Conservation (phyloP, 352 stramenopile species). For the Plasmopara halstedii region DNA sequence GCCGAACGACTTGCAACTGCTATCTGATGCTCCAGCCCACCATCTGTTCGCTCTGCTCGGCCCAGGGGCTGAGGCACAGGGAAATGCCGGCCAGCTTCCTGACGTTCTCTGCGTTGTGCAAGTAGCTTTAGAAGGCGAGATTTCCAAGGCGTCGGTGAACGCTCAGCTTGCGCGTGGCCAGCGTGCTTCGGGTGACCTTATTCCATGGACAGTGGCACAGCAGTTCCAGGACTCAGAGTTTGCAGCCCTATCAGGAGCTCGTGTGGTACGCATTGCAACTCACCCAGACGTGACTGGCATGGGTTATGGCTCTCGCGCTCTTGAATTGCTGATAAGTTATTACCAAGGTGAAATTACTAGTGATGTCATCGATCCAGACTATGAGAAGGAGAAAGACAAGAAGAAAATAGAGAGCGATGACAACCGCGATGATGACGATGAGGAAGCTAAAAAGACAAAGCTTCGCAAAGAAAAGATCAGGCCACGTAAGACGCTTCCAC, state of each 20-base stretch:
- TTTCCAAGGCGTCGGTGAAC: constrained; percentile 94
- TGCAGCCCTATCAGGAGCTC: constrained; percentile 92
- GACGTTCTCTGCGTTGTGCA: constrained; percentile 99
- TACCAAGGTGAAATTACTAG: constrained; percentile 95
- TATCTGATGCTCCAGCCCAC: constrained; percentile 97
- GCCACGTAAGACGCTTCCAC: constrained; percentile 94
- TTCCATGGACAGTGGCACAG: constrained; percentile 98
- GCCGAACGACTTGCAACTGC: constrained; percentile 98
- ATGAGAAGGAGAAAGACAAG: constrained; percentile 22
- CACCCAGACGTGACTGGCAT: constrained; percentile 95
- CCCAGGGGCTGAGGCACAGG: constrained; percentile 86
- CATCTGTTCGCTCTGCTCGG: constrained; percentile 97
- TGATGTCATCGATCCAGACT: constrained; percentile 29
- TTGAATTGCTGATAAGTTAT: constrained; percentile 95
- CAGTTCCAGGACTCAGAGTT: constrained; percentile 99
- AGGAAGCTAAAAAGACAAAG: constrained; percentile 46
- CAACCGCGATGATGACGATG: constrained; percentile 17
- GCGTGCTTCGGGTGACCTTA: constrained; percentile 95
- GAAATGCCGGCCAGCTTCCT: constrained; percentile 88
- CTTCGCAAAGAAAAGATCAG: constrained; percentile 87
- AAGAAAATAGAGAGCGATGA: constrained; percentile 23
- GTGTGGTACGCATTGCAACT: constrained; percentile 97
- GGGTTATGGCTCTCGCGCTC: constrained; percentile 95
- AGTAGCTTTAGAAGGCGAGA: constrained; percentile 95
- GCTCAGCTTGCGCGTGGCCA: constrained; percentile 94